A percentile compares a stretch with the other conserved stretches of the same genome.
These are phyloP conservation scores for Biancaea sappan DNA, from an alignment of 306 rosid genomes.

Conservation along the genomic window DNA sequence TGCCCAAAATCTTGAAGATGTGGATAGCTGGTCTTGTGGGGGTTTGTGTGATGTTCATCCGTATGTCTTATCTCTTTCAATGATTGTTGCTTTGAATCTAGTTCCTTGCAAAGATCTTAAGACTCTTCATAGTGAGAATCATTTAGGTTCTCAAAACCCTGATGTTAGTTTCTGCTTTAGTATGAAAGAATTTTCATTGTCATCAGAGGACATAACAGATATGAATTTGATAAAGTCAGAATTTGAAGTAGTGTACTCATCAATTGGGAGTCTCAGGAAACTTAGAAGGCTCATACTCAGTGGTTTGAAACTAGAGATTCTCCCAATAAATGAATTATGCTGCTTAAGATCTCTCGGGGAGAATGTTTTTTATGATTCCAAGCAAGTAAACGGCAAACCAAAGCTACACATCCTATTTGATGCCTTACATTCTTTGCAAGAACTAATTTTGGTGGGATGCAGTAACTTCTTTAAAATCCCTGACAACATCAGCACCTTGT, in stretches of 20 bases:
- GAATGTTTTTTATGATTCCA: neutral
- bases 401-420: neutral
- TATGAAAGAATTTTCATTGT: neutral
- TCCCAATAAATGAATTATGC: neutral
- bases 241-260: neutral
- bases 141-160: neutral
- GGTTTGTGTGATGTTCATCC: slow-evolving; percentile 15
- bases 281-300: neutral
- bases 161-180: neutral
- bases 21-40: neutral
- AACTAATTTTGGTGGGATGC: neutral
- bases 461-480: no score
- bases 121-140: neutral
- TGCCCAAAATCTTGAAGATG: neutral
- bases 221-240: neutral
- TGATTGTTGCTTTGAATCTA: neutral
- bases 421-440: neutral
- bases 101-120: neutral
- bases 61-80: no score
- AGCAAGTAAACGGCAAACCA: neutral
- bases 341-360: neutral
- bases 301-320: neutral
- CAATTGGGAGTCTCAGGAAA: neutral
- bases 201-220: neutral
- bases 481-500: no score